These are phyloP conservation scores for Tricholoma saponaceum DNA, from an alignment of 768 basidiomycete genomes.

Conservation along the genomic window DNA sequence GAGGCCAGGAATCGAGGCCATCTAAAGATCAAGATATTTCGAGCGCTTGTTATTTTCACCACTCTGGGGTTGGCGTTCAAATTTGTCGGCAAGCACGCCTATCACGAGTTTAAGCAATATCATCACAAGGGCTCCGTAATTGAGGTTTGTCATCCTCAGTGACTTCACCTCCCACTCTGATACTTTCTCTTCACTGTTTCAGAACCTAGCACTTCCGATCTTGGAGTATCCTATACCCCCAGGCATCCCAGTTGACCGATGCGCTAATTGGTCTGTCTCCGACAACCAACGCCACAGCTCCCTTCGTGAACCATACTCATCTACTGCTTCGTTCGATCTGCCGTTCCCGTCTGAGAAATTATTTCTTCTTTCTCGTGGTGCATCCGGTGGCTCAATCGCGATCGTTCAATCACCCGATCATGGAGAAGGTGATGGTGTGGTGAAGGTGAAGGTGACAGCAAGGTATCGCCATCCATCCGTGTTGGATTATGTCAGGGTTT, in stretches of 20 bases:
- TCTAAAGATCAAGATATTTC: too few species aligned
- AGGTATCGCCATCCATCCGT: neutral
- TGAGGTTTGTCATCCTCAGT: neutral
- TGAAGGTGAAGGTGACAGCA: neutral
- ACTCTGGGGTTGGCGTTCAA: neutral
- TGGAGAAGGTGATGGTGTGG: neutral
- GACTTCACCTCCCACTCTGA: neutral
- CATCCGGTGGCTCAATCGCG: neutral
- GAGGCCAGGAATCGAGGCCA: too few species aligned
- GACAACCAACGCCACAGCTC: neutral
- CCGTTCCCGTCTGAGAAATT: neutral
- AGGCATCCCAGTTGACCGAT: neutral
- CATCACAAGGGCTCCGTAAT: neutral
- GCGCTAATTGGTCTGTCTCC: neutral
- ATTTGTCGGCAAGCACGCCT: too few species aligned
- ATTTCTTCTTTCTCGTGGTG: neutral
- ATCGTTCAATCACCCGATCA: neutral
- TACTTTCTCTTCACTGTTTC: neutral
- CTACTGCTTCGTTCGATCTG: constrained; percentile 28
- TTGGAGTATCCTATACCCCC: neutral
- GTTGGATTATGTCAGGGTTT: neutral
- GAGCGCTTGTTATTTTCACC: neutral
- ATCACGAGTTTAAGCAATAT: neutral
- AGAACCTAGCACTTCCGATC: neutral
- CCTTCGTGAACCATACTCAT: neutral